Conservation (phyloP, 768 basidiomycete genomes). For the Neoboletus brunneissimus region DNA sequence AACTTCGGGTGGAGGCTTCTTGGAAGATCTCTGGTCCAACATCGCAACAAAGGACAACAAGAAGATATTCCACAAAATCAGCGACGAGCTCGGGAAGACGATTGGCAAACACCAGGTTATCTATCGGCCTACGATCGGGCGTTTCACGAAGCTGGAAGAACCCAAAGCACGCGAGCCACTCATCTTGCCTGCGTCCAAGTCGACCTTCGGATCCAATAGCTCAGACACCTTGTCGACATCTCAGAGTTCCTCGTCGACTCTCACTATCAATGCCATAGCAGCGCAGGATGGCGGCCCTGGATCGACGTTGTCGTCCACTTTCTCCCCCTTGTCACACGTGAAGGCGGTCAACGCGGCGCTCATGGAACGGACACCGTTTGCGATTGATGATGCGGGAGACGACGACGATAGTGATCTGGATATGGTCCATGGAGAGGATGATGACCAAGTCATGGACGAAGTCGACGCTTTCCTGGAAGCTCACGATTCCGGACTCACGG, state of each 20-base stretch:
- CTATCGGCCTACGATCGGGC: constrained; percentile 80
- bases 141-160: constrained; percentile 80
- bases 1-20: constrained; percentile 54
- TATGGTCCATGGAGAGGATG: constrained; percentile 54
- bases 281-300: constrained; percentile 22
- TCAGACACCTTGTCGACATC: constrained; percentile 27
- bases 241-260: constrained; percentile 44
- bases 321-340: constrained; percentile 63
- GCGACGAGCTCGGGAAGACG: constrained; percentile 91
- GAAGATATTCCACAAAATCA: constrained; percentile 89
- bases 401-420: constrained; percentile 61
- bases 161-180: constrained; percentile 87
- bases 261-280: constrained; percentile 45
- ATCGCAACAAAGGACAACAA: constrained; percentile 91
- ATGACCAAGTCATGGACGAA: constrained; percentile 87
- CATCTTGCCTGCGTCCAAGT: constrained; percentile 62
- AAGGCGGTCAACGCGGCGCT: constrained; percentile 77
- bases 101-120: constrained; percentile 90
- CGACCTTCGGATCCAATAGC: constrained; percentile 43
- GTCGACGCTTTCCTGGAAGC: constrained; percentile 95
- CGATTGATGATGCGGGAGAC: constrained; percentile 87
- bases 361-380: constrained; percentile 91
- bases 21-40: constrained; percentile 85
- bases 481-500: constrained; percentile 81
- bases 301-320: constrained; percentile 27